Conservation (phyloP, 257 asterid genomes). For the Scutellaria galericulata region DNA sequence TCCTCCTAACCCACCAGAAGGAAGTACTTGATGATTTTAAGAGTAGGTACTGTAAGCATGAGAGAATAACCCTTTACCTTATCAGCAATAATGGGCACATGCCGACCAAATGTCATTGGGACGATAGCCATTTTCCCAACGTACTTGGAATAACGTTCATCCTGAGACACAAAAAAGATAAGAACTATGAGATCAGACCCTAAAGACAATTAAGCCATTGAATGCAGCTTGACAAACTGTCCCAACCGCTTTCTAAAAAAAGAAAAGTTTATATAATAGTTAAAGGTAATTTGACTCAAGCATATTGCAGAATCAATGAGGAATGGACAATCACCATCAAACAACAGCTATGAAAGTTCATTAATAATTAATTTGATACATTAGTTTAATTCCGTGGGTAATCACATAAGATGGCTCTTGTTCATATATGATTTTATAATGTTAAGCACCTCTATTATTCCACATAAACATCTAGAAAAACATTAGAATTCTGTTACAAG, state of each 20-base stretch:
- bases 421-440: slow-evolving; percentile 18
- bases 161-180: slow-evolving; percentile 55
- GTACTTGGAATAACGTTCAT: slow-evolving; percentile 85
- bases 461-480: slow-evolving; percentile 14
- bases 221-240: slow-evolving; percentile 18
- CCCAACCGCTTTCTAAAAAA: slow-evolving; percentile 5
- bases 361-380: slow-evolving; percentile 4
- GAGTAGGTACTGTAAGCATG: slow-evolving; percentile 26
- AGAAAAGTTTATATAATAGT: background rate
- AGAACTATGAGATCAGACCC: slow-evolving; percentile 21
- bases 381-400: slow-evolving; percentile 27
- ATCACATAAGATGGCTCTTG: slow-evolving; percentile 1
- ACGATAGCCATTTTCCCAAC: slow-evolving; percentile 93
- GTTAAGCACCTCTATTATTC: slow-evolving; percentile 1
- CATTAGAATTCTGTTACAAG: background rate
- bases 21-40: slow-evolving; percentile 5
- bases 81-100: slow-evolving; percentile 94
- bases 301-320: slow-evolving; percentile 9
- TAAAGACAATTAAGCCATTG: slow-evolving; percentile 22
- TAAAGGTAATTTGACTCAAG: slow-evolving; percentile 17
- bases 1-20: slow-evolving; percentile 2
- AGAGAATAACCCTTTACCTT: slow-evolving; percentile 57
- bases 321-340: slow-evolving; percentile 22
- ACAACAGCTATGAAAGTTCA: slow-evolving; percentile 4
- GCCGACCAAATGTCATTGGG: slow-evolving; percentile 96